Evolutionary conservation across 1,284 basidiomycete genomes (phyloP), one percentile per base, ranked within the genome.

Genomic region (Serendipita sp.): DNA sequence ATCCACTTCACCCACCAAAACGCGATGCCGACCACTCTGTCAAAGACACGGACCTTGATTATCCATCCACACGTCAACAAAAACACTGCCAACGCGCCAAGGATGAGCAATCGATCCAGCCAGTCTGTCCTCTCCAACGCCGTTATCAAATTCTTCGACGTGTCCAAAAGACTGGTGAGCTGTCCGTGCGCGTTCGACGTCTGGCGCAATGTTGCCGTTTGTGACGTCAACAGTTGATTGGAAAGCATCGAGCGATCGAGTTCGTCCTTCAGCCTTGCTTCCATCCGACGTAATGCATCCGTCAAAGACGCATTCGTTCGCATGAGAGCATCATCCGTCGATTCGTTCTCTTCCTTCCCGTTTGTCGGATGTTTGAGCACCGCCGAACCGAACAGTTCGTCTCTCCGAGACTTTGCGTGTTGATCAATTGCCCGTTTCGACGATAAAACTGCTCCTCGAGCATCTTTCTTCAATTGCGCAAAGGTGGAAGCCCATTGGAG

Each of bases 281-380:
- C 81, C 3, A 93, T 96, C 38, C 92, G 81, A 60, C 88, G 83
- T 3, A 97, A 75, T 1, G 91, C 83, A 58, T 88, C 85, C 0
- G 93, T 95, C 12, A 97, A 90, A 67, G 94, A 83, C 67, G 88
- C 82, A 64, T 86, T 91, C 29, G 91, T 85, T 67, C 85, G 85
- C 85, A 93, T 93, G 6, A 97, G 78, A 0, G 81, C 81, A 68
- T 96, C 92, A 66, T 92, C 92, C 5, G 85, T 90, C 84, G 76
- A 76, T 47, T 76, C 72, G 74, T 85, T 85, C 70, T 82, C 82
- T 44, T 78, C 78, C 30, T 72, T 61, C 38, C 13, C 13, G 1
- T 67, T 70, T 2, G 66, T 67, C 63, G 73, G 74, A 65, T 81
- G 81, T 67, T 82, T 77, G 2, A 68, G 72, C 15, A 79, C 67